Evolutionary conservation across 2,329 filamentous ascomycete genomes (phyloP), one percentile per base, ranked within the genome.

Genomic region (Pseudogymnoascus sp.): DNA sequence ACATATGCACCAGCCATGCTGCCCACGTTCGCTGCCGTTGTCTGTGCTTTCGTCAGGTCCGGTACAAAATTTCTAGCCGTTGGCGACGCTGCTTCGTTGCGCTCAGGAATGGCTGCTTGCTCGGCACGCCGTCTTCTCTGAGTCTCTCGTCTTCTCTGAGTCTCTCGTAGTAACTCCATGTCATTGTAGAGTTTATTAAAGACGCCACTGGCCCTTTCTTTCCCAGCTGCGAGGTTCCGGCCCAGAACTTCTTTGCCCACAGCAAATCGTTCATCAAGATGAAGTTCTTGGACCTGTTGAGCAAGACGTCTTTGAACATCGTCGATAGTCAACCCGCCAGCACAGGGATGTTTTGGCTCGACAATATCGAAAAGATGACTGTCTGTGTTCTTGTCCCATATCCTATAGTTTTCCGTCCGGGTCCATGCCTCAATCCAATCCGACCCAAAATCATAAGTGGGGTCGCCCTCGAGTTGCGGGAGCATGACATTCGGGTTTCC

Each of bases 281-380:
- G 92, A 59, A 97, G 82, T 65, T 97, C 93, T 67, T 93, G 89
- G 59, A 99, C 90, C 75, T 97, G 94, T 73, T 95, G 90, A 37
- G 91, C 87, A 35, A 99, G 83, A 23, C 94, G 84, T 60, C 94
- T 84, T 73, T 97, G 93, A 11, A 99, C 88, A 73, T 99, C 94
- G 68, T 97, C 94, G 66, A 99, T 92, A 1, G 89, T 92, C 19
- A 99, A 81, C 0, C 92, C 93, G 26, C 94, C 94, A 0, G 92
- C 92, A 73, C 91, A 97, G 3, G 94, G 94, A 74, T 99, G 94
- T 65, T 87, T 88, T 1, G 94, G 94, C 71, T 96, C 92, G 12
- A 95, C 89, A 66, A 99, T 91, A 68, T 96, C 93, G 72, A 97
- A 99, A 14, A 99, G 82, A 70, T 96, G 89, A 14, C 87, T 87